phyloP scores from a whole-genome alignment of 495 filamentous ascomycete species.

The Talaromyces borbonicus region DNA sequence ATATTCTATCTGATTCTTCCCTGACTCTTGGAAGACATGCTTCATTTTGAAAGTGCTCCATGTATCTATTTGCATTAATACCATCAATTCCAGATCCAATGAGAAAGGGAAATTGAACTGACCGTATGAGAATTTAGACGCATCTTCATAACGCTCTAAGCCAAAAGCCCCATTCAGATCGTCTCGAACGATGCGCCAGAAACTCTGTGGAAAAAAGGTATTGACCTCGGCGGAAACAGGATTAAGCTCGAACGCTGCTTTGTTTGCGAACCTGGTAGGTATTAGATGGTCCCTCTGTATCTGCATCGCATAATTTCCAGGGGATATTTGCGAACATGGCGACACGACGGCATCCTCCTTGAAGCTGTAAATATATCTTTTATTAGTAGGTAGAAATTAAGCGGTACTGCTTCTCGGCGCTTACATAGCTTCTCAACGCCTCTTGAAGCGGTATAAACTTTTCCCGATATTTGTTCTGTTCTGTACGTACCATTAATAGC shows the following conservation, averaged over 20 bases:
- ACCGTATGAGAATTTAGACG: not conserved
- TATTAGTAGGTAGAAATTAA: no score
- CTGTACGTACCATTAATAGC: no score
- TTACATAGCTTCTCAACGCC: no score
- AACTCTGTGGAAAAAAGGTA: constrained; percentile 6
- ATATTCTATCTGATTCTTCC: not conserved
- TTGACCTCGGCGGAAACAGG: not conserved
- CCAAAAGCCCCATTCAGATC: constrained; percentile 21
- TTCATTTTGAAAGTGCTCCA: constrained; percentile 14
- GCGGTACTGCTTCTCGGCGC: no score
- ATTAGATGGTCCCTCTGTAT: no score
- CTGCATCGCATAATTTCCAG: no score
- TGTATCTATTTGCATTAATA: not conserved
- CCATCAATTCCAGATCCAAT: not conserved
- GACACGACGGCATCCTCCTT: not conserved
- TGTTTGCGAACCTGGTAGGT: not conserved
- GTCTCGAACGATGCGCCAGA: constrained; percentile 32
- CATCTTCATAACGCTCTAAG: not conserved
- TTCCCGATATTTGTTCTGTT: no score
- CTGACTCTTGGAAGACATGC: not conserved
- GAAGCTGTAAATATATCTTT: no score
- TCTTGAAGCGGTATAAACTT: no score
- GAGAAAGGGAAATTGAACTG: not conserved
- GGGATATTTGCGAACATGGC: constrained; percentile 2
- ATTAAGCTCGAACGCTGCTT: not conserved